Conservation (phyloP, 2,329 filamentous ascomycete genomes). For the Calonectria fujianensis region DNA sequence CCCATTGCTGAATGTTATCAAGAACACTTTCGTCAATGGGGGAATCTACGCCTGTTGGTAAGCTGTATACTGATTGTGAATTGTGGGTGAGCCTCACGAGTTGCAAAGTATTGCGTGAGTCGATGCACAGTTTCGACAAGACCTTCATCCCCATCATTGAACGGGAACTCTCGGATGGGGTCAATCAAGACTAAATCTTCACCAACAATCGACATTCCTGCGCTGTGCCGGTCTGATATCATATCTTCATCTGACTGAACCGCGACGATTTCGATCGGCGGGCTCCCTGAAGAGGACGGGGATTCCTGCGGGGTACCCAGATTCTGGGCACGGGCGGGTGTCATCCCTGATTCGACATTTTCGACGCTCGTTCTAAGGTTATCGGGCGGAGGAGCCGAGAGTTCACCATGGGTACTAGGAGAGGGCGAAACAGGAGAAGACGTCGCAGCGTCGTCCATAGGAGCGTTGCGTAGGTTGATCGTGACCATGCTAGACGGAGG, state of each 20-base stretch:
- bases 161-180: slow-evolving; percentile 69
- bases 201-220: slow-evolving; percentile 52
- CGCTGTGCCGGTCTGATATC: slow-evolving; percentile 58
- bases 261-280: slow-evolving; percentile 66
- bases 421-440: slow-evolving; percentile 67
- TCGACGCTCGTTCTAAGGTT: slow-evolving; percentile 68
- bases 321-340: slow-evolving; percentile 49
- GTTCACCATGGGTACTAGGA: slow-evolving; percentile 47
- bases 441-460: slow-evolving; percentile 62
- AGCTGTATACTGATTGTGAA: background rate
- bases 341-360: slow-evolving; percentile 64
- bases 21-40: slow-evolving; percentile 67
- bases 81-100: slow-evolving; percentile 51
- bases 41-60: slow-evolving; percentile 61
- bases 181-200: slow-evolving; percentile 58
- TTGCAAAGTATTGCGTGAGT: slow-evolving; percentile 61
- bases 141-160: slow-evolving; percentile 58
- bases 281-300: slow-evolving; percentile 64
- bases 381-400: slow-evolving; percentile 45
- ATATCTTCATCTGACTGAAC: slow-evolving; percentile 62
- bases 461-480: slow-evolving; percentile 74
- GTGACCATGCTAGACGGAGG: slow-evolving; percentile 75
- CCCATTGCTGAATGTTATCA: slow-evolving; percentile 68
- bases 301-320: slow-evolving; percentile 58
- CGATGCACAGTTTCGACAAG: slow-evolving; percentile 59